These are phyloP conservation scores for Epichloe coenophiala DNA, from an alignment of 2,329 filamentous ascomycete species.

Conservation along the genomic window DNA sequence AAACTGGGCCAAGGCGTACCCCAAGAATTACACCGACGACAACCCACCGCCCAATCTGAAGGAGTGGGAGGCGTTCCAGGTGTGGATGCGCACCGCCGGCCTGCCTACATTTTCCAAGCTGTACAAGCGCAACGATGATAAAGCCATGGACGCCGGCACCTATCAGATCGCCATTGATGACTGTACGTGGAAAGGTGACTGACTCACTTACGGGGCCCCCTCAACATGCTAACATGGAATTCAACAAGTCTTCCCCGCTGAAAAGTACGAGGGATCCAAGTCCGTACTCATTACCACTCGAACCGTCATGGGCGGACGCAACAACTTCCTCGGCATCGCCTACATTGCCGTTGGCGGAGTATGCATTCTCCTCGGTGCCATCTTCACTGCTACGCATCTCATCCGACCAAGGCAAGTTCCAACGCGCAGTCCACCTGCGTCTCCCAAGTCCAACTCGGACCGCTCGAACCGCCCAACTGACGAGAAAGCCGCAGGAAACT, in stretches of 20 bases:
- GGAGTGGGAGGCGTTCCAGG: constrained; percentile 75
- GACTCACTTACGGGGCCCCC: no score
- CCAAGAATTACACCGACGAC: constrained; percentile 51
- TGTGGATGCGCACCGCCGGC: constrained; percentile 97
- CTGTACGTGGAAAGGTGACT: constrained; percentile 41
- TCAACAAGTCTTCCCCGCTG: constrained; percentile 64
- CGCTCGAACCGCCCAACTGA: neutral
- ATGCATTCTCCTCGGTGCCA: constrained; percentile 72
- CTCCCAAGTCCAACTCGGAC: constrained; percentile 1
- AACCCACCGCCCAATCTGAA: constrained; percentile 59
- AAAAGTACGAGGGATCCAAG: constrained; percentile 72
- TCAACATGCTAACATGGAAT: neutral
- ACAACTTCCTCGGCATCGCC: constrained; percentile 90
- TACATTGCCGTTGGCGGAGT: constrained; percentile 90
- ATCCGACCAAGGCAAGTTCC: constrained; percentile 68
- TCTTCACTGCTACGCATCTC: constrained; percentile 85
- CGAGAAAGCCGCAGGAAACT: constrained; percentile 56
- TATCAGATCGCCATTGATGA: constrained; percentile 69
- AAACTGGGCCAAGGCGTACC: constrained; percentile 67
- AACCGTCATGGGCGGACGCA: constrained; percentile 87
- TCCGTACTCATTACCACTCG: constrained; percentile 79
- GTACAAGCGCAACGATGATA: constrained; percentile 65
- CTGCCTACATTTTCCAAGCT: constrained; percentile 92
- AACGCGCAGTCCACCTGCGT: neutral
- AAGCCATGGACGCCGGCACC: constrained; percentile 51